Base-by-base conservation (phyloP, 1,284 basidiomycete genomes). In the Puccinia polysora region DNA sequence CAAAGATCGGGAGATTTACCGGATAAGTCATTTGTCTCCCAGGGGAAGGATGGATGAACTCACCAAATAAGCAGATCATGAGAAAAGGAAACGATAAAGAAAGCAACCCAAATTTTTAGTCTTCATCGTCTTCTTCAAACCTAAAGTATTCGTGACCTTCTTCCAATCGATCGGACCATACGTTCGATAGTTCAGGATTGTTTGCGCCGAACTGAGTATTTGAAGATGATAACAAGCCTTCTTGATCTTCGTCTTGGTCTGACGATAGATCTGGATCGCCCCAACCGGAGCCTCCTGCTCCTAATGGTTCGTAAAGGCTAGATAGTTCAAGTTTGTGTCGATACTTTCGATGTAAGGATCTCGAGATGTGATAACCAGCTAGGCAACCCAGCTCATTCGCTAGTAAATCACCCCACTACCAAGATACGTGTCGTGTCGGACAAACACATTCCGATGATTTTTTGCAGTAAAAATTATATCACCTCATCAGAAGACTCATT, bases 131-230 rank as follows among this genome's bases (percentile, higher is more conserved):
- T 12, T 70, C 67, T 28, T 70, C 47, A 34, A 70, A 70, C 15
- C 43, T 70, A 52, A 70, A 70, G 38, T 50, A 52, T 52, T 60
- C 56, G 10, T 59, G 28, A n/a, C 34, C 58, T 32, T 70, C 67
- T 14, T 70, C 67, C 18, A 70, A 47, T 36, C 49, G 32, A 70
- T 70, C 67, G 15, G 67, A 70, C 67, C 67, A 70, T 14, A 70
- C 67, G 45, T 70, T 70, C 12, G 43, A 34, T 28, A 70, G 67
- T 34, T 50, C 55, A 23, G 55, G 67, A 52, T 70, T 34, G 25
- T 52, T 49, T 12, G 45, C 20, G 60, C 18, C 47, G 18, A 60
- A 50, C n/a, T 34, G 18, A 12, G 45, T 2, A 49, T 50, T 34
- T 36, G 45, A 43, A 55, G 36, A 55, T 67, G 49, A 23, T 50